A percentile compares a stretch with the other conserved stretches of the same genome.
These are phyloP conservation scores for Chrysosporium queenslandicum DNA, from an alignment of 2,329 filamentous ascomycete species.

Conservation along the genomic window DNA sequence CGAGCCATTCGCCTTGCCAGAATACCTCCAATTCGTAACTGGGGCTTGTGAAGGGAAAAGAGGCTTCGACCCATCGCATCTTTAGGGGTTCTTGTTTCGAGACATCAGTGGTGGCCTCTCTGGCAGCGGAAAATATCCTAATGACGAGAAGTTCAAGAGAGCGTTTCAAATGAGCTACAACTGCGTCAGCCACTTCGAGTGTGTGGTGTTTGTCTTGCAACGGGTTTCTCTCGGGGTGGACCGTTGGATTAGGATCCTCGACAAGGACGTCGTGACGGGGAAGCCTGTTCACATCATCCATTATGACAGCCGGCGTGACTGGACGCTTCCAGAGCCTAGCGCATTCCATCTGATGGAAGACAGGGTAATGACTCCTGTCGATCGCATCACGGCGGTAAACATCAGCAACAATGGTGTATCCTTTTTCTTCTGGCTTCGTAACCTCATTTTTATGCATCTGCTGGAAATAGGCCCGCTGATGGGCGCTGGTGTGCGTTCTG, in stretches of 20 bases:
- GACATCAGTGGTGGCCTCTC: conserved; percentile 41
- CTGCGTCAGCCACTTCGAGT: conserved; percentile 66
- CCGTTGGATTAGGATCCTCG: conserved; percentile 71
- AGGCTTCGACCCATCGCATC: conserved; percentile 91
- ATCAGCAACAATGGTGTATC: conserved; percentile 86
- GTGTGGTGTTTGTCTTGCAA: conserved; percentile 64
- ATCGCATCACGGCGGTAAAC: conserved; percentile 93
- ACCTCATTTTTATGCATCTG: conserved; percentile 44
- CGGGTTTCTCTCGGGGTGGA: conserved; percentile 70
- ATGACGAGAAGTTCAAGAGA: conserved; percentile 84
- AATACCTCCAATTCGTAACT: conserved; percentile 95
- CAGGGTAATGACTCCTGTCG: conserved; percentile 87
- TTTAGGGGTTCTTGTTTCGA: conserved; percentile 61
- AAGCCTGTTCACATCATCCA: conserved; percentile 58
- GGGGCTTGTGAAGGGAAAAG: conserved; percentile 93
- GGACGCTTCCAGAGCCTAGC: conserved; percentile 76
- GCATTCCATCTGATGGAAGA: conserved; percentile 98
- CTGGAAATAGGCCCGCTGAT: conserved; percentile 75
- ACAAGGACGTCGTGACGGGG: conserved; percentile 66
- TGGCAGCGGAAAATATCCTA: conserved; percentile 73
- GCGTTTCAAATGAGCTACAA: conserved; percentile 76
- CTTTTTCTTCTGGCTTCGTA: conserved; percentile 41
- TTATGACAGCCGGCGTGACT: conserved; percentile 51
- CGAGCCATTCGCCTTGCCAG: conserved; percentile 90
- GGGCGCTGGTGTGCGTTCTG: conserved; percentile 87